These are phyloP conservation scores for Tubosaeta sp. DNA, from an alignment of 768 basidiomycete species.

Conservation along the genomic window DNA sequence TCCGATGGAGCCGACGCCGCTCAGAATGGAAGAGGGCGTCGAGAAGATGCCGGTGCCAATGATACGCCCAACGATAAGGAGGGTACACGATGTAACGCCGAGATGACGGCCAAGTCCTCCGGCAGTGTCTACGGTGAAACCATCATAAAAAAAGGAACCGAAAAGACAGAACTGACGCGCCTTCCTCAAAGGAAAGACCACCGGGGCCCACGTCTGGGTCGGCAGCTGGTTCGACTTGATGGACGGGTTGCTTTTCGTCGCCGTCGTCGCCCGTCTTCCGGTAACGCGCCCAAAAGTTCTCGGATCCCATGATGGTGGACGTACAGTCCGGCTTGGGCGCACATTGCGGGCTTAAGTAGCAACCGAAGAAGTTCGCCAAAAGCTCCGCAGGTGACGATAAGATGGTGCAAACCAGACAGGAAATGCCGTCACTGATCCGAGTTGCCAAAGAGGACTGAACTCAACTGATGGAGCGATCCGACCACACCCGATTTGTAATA, in stretches of 20 bases:
- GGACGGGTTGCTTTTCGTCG: not conserved
- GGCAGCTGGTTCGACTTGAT: constrained; percentile 5
- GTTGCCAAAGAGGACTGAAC: no score
- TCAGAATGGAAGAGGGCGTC: constrained; percentile 56
- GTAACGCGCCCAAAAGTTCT: constrained; percentile 1
- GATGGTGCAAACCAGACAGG: not conserved
- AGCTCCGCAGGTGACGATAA: not conserved
- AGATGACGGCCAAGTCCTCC: constrained; percentile 58
- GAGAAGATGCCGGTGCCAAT: constrained; percentile 67
- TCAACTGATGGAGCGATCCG: not conserved
- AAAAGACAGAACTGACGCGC: constrained; percentile 17
- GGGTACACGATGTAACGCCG: constrained; percentile 52
- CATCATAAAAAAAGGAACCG: not conserved
- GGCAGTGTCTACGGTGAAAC: constrained; percentile 36
- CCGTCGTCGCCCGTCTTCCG: not conserved
- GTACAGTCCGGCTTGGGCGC: not conserved
- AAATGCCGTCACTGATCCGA: not conserved
- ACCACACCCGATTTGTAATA: not conserved
- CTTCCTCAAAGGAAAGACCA: constrained; percentile 48
- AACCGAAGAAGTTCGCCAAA: not conserved
- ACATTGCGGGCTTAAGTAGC: constrained; percentile 3
- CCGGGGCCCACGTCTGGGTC: constrained; percentile 32
- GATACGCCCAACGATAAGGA: constrained; percentile 53
- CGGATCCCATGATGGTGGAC: constrained; percentile 8
- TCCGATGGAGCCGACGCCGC: constrained; percentile 52